A percentile compares a stretch with the other conserved stretches of the same genome.
These are phyloP conservation scores for Adansonia grandidieri DNA, from an alignment of 441 rosid genomes.

Conservation along the genomic window DNA sequence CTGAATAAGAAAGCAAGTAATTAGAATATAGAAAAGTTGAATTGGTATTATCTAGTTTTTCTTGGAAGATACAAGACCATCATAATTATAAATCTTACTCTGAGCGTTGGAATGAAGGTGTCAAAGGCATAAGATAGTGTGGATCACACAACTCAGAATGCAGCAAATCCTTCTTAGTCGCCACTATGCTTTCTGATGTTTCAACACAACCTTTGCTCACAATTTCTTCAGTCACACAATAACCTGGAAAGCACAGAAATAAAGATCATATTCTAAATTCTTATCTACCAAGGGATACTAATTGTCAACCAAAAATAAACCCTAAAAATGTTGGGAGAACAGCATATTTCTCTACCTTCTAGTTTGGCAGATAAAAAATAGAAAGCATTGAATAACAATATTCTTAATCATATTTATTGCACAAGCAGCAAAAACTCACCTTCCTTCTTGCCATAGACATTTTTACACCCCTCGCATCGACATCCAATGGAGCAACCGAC, in stretches of 20 bases:
- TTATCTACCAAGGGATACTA: background rate
- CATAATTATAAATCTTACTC: slow-evolving; percentile 39
- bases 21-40: slow-evolving; percentile 14
- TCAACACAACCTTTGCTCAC: slow-evolving; percentile 33
- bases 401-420: background rate
- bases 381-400: slow-evolving; percentile 2
- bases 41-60: background rate
- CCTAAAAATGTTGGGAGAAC: background rate
- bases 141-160: slow-evolving; percentile 36
- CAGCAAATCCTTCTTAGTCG: slow-evolving; percentile 31
- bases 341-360: background rate
- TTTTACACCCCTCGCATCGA: slow-evolving; percentile 71
- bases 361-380: background rate
- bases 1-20: slow-evolving; percentile 33
- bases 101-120: slow-evolving; percentile 52
- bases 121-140: slow-evolving; percentile 44
- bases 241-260: slow-evolving; percentile 36
- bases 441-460: slow-evolving; percentile 57
- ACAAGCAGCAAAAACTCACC: slow-evolving; percentile 38
- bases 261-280: background rate
- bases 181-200: slow-evolving; percentile 32
- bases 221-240: slow-evolving; percentile 36
- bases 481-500: slow-evolving; percentile 73
- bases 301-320: slow-evolving; percentile 25
- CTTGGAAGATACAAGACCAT: slow-evolving; percentile 1